Evolutionary conservation across 2,329 filamentous ascomycete species (phyloP).

Genomic region (Sporothrix variecibatus): DNA sequence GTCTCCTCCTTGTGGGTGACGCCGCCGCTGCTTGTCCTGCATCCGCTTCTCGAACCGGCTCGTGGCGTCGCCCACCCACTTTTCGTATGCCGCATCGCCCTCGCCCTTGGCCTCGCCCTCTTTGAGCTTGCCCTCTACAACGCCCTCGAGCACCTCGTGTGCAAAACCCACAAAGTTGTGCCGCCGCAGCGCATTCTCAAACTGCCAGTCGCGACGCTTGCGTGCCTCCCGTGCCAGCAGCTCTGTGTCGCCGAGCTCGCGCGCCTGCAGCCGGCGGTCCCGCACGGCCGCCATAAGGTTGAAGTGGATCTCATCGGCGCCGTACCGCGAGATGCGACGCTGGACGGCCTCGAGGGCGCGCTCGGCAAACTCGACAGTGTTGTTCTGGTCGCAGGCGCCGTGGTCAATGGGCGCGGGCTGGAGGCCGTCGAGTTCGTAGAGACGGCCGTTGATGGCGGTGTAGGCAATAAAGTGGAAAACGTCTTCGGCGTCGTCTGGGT

Average conservation of each 20-base stretch:
- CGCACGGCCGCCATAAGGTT: constrained; percentile 91
- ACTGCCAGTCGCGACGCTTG: constrained; percentile 85
- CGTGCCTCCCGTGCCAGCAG: constrained; percentile 75
- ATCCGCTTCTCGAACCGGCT: constrained; percentile 38
- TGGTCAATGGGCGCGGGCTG: constrained; percentile 92
- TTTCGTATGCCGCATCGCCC: constrained; percentile 61
- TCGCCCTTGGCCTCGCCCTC: constrained; percentile 47
- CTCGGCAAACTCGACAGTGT: constrained; percentile 60
- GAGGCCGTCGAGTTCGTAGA: constrained; percentile 95
- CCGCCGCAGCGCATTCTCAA: constrained; percentile 87
- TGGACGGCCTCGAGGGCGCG: constrained; percentile 86
- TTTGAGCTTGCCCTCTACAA: constrained; percentile 72
- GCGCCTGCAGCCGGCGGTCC: constrained; percentile 75
- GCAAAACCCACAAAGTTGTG: constrained; percentile 98
- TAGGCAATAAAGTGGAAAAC: constrained; percentile 99
- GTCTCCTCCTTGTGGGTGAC: constrained; percentile 28
- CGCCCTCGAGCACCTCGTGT: constrained; percentile 84
- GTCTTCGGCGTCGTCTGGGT: constrained; percentile 72
- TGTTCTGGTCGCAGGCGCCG: constrained; percentile 62
- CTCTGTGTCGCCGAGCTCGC: constrained; percentile 80
- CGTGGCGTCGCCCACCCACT: constrained; percentile 67
- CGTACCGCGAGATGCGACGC: constrained; percentile 81
- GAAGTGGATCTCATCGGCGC: constrained; percentile 85
- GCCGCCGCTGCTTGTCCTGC: constrained; percentile 37
- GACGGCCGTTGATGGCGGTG: constrained; percentile 71